Conservation (phyloP, 108 stramenopile genomes). For the Nannochloropsis granulata region DNA sequence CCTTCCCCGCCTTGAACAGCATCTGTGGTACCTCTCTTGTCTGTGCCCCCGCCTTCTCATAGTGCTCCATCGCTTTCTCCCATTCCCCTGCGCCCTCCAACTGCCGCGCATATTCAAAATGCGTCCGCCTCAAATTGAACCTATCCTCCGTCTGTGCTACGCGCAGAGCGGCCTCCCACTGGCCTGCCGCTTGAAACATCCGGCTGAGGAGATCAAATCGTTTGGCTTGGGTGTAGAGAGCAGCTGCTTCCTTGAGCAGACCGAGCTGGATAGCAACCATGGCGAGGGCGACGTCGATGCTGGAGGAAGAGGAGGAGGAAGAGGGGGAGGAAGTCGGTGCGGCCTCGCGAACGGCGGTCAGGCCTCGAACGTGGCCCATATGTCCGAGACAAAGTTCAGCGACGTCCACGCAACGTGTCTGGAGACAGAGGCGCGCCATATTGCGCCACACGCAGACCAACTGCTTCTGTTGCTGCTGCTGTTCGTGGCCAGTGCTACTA, state of each 20-base stretch:
- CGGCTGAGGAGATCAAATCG: background rate
- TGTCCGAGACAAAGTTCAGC: background rate
- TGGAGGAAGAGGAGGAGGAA: background rate
- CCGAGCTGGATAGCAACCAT: background rate
- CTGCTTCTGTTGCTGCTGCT: background rate
- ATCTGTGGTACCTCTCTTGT: background rate
- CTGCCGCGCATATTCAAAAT: background rate
- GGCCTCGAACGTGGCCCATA: background rate
- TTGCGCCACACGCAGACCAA: background rate
- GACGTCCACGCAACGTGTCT: background rate
- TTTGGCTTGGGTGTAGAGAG: background rate
- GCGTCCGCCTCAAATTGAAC: background rate
- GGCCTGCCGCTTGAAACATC: background rate
- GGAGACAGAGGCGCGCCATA: background rate
- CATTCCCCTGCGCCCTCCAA: background rate
- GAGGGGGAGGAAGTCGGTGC: background rate
- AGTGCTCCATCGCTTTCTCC: background rate
- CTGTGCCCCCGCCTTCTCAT: background rate
- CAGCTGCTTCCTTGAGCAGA: background rate
- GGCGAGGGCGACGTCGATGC: background rate
- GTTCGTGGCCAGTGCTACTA: background rate
- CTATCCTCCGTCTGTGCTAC: background rate
- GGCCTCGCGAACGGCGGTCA: background rate
- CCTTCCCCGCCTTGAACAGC: background rate
- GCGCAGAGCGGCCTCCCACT: background rate